Conservation (phyloP, 345 rosid species). For the Lepidium didymum region DNA sequence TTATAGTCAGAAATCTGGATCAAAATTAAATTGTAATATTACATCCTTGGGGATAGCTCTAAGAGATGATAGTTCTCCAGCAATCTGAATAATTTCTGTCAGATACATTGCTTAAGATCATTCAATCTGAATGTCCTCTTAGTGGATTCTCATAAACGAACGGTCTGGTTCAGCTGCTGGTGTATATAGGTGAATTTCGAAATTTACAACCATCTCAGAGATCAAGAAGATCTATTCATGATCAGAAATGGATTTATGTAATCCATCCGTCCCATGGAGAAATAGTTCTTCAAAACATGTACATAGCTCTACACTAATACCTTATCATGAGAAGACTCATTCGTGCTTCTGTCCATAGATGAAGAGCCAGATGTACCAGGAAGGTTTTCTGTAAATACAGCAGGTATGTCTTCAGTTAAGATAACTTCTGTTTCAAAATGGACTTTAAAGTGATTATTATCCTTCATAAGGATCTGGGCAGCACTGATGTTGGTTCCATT, state of each 20-base stretch:
- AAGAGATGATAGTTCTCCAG: constrained; percentile 7
- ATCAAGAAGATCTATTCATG: constrained; percentile 15
- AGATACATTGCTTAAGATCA: constrained; percentile 15
- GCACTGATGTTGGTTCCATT: constrained; percentile 23
- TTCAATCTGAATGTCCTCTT: constrained; percentile 31
- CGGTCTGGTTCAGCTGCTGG: constrained; percentile 29
- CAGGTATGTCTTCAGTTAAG: constrained; percentile 26
- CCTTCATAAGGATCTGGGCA: neutral
- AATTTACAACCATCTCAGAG: constrained; percentile 13
- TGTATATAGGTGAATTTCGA: constrained; percentile 19
- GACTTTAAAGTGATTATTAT: neutral
- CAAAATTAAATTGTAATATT: constrained; percentile 1
- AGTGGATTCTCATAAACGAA: constrained; percentile 16
- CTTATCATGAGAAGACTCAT: constrained; percentile 32
- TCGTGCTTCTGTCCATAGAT: constrained; percentile 14
- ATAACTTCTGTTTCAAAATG: constrained; percentile 24
- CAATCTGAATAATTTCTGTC: constrained; percentile 18
- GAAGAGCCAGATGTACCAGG: constrained; percentile 29
- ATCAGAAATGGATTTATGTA: neutral
- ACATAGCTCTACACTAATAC: constrained; percentile 26
- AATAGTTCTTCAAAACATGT: constrained; percentile 1
- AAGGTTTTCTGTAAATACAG: constrained; percentile 28
- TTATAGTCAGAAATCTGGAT: constrained; percentile 26
- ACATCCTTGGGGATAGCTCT: constrained; percentile 8
- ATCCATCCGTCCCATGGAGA: neutral